Base-by-base conservation (phyloP, 1,284 basidiomycete genomes). In the Golubevia pallescens region DNA sequence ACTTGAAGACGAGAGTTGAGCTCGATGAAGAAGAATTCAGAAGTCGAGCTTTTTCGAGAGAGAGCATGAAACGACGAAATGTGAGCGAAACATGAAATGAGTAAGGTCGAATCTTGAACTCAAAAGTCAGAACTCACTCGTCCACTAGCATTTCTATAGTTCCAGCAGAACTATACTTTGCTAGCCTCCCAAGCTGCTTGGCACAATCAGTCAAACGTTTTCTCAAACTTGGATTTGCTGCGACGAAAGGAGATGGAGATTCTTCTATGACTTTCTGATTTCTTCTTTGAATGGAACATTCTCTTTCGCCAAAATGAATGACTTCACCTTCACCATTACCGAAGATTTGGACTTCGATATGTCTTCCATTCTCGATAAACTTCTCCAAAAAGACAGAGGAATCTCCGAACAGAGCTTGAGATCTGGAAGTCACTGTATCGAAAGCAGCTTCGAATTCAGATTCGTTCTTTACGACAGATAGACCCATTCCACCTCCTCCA, bases 1-100 rank as follows among this genome's bases (percentile, higher is more conserved):
- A 92, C 91, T 88, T 90, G 71, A 32, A 73, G 65, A 16, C 71
- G 67, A 7, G 69, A 55, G 53, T 73, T 73, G 61, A 65, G 61
- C 34, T 73, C 71, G 4, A 73, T 28, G 38, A 73, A 73, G 62
- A 66, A 73, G 63, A 71, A 73, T 34, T 62, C 57, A 10, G 57
- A 63, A 1, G 55, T 68, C 34, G 34, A 38, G 10, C 10, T 10
- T 4, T 38, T 10, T 38, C 10, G 34, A 38, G 10, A 38, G 34
- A 5, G 5, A 38, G 34, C 3, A 10, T 38, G 34, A 38, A 5
- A 10, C 5, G 10, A 38, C 5, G 10, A 38, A 38, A 4, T 38
- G 34, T 38, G 5, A 38, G 3, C 68, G 61, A 34, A 68, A n/a
- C n/a, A n/a, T n/a, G n/a, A n/a, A n/a, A n/a, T n/a, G n/a, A n/a